Conservation (phyloP, 2,329 filamentous ascomycete species). For the Aspergillus japonicus region DNA sequence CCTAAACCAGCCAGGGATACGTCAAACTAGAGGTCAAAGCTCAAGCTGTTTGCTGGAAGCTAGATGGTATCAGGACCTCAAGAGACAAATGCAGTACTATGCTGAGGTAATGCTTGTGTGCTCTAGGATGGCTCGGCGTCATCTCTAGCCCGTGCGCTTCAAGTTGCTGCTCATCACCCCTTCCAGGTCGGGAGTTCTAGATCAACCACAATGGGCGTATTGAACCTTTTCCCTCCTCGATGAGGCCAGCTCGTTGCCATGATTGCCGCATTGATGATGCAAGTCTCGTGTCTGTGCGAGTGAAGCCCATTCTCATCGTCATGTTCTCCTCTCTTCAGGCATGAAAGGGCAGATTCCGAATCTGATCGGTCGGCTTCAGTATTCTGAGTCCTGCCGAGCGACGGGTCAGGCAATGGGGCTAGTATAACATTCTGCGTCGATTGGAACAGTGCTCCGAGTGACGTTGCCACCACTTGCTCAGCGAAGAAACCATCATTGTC, state of each 20-base stretch:
- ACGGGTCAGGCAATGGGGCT: slow-evolving; percentile 3
- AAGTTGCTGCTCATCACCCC: not conserved
- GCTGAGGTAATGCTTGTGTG: not conserved
- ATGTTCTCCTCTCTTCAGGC: slow-evolving; percentile 1
- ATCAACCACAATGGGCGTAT: slow-evolving; percentile 83
- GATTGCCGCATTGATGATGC: slow-evolving; percentile 76
- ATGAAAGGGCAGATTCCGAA: slow-evolving; percentile 2
- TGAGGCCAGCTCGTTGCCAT: slow-evolving; percentile 68
- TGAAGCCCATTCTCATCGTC: slow-evolving; percentile 4
- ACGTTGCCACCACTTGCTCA: not conserved
- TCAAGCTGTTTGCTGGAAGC: slow-evolving; percentile 13
- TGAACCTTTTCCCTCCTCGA: slow-evolving; percentile 59
- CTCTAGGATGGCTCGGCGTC: not conserved
- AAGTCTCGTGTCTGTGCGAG: slow-evolving; percentile 62
- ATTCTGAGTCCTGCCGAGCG: not conserved
- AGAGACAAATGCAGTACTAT: not conserved
- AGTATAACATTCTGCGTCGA: slow-evolving; percentile 13
- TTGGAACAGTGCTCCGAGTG: not conserved
- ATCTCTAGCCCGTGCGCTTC: not conserved
- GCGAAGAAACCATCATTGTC: slow-evolving; percentile 28
- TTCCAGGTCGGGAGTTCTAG: slow-evolving; percentile 58
- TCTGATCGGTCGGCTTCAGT: slow-evolving; percentile 1
- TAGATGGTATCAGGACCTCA: slow-evolving; percentile 1
- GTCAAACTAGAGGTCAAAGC: slow-evolving; percentile 15
- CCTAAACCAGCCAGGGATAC: slow-evolving; percentile 9